phyloP scores from a whole-genome alignment of 1,284 basidiomycete species.

The Thelephora terrestris region DNA sequence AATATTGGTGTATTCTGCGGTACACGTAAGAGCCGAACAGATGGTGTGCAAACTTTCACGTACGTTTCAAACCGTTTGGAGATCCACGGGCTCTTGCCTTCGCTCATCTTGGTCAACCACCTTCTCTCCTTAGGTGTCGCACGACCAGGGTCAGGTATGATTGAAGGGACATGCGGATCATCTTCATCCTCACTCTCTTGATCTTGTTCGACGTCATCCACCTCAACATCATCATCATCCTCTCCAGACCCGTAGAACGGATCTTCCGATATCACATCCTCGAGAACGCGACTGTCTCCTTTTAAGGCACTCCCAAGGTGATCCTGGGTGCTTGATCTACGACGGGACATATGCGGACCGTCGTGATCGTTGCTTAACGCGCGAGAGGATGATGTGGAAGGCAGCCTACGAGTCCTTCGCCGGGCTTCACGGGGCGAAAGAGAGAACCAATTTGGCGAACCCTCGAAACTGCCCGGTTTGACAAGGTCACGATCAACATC shows the following conservation, averaged over 20 bases:
- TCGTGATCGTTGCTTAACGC: too few species aligned
- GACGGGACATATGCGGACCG: too few species aligned
- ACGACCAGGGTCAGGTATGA: conserved; percentile 76
- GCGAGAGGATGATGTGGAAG: conserved; percentile 17
- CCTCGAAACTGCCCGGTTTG: conserved; percentile 15
- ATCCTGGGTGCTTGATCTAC: conserved; percentile 11
- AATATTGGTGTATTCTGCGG: conserved; percentile 67
- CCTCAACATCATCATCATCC: conserved; percentile 21
- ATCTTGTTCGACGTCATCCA: conserved; percentile 19
- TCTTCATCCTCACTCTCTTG: conserved; percentile 35
- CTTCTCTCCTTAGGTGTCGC: conserved; percentile 66
- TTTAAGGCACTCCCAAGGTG: conserved; percentile 3
- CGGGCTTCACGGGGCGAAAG: conserved; percentile 42
- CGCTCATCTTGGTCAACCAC: conserved; percentile 79
- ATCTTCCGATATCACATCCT: conserved; percentile 21
- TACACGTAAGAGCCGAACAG: conserved; percentile 3
- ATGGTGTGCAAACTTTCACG: conserved; percentile 18
- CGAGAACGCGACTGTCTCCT: conserved; percentile 12
- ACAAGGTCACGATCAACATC: conserved; percentile 13
- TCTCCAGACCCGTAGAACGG: conserved; percentile 19
- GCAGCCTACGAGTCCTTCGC: conserved; percentile 30
- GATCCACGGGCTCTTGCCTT: conserved; percentile 58
- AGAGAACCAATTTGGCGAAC: conserved; percentile 22
- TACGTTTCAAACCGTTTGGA: conserved; percentile 59
- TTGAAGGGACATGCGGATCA: conserved; percentile 39